Conservation (phyloP, 164 flowering plant genomes). For the Berberis thunbergii region DNA sequence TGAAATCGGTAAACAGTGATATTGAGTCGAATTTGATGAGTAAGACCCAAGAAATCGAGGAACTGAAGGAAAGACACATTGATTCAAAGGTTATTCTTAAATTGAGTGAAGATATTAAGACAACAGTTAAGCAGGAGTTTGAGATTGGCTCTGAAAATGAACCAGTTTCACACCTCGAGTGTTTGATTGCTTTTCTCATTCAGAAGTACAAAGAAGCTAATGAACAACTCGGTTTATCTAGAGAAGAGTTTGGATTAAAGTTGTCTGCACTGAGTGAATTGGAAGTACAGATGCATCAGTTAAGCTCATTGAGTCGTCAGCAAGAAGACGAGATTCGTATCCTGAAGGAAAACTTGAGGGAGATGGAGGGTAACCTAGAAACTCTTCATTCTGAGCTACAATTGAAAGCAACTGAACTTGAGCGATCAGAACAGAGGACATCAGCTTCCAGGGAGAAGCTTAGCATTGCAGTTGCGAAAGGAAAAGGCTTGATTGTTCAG, state of each 20-base stretch:
- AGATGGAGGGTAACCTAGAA: conserved; percentile 35
- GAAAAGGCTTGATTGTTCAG: conserved; percentile 86
- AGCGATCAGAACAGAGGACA: conserved; percentile 84
- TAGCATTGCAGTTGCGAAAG: conserved; percentile 91
- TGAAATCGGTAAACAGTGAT: conserved; percentile 31
- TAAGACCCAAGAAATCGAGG: conserved; percentile 34
- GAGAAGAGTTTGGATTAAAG: conserved; percentile 33
- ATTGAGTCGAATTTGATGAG: conserved; percentile 40
- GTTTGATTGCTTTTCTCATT: conserved; percentile 41
- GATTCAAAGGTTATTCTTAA: conserved; percentile 25
- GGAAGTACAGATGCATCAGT: conserved; percentile 38
- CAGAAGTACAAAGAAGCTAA: conserved; percentile 41
- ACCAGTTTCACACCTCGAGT: conserved; percentile 36
- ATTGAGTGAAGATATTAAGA: conserved; percentile 40
- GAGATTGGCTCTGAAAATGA: conserved; percentile 19
- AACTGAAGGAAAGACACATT: conserved; percentile 27
- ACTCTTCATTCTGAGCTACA: conserved; percentile 36
- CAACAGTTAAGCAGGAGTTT: conserved; percentile 23
- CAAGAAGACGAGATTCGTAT: conserved; percentile 42
- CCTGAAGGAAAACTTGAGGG: conserved; percentile 47
- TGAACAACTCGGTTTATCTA: conserved; percentile 25
- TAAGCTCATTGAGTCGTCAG: conserved; percentile 29
- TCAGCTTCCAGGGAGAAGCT: conserved; percentile 90
- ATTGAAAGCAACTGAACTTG: conserved; percentile 59
- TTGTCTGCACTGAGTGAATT: conserved; percentile 31